Conservation (phyloP, 352 stramenopile species). For the Phytopythium vexans region DNA sequence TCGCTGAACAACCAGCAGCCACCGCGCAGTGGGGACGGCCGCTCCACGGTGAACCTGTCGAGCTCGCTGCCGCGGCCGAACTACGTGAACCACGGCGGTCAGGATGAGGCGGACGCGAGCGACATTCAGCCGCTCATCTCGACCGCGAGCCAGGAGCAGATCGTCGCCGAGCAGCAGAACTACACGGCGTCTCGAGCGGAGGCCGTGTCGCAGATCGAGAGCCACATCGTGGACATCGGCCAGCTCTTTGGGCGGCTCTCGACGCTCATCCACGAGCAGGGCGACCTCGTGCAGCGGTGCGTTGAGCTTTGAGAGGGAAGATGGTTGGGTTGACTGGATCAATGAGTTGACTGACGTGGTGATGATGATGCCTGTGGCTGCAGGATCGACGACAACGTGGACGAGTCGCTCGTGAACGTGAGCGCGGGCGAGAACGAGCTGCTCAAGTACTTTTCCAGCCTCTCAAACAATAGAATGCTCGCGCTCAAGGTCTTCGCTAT, state of each 20-base stretch:
- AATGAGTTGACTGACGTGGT: constrained; percentile 9
- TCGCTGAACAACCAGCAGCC: constrained; percentile 15
- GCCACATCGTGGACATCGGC: constrained; percentile 83
- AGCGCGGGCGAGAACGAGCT: constrained; percentile 76
- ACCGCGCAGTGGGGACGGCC: constrained; percentile 25
- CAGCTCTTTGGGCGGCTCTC: constrained; percentile 80
- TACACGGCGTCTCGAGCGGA: constrained; percentile 73
- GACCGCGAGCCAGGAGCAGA: constrained; percentile 68
- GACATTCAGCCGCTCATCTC: constrained; percentile 74
- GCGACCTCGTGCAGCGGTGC: constrained; percentile 76
- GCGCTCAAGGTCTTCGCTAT: constrained; percentile 83
- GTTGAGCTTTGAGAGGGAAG: not conserved
- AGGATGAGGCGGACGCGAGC: constrained; percentile 26
- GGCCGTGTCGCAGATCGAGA: constrained; percentile 82
- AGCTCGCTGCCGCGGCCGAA: constrained; percentile 56
- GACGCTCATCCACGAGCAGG: constrained; percentile 79
- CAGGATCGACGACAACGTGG: constrained; percentile 86
- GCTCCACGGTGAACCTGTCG: constrained; percentile 39
- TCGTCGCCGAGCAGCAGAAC: constrained; percentile 74
- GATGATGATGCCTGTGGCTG: constrained; percentile 5
- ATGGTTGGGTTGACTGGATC: not conserved
- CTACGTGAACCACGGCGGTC: constrained; percentile 16
- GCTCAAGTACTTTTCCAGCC: constrained; percentile 81
- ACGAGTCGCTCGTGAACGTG: constrained; percentile 75
- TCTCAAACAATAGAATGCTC: constrained; percentile 86